Evolutionary conservation across 169 alveolate species (phyloP).

Genomic region (Cystoisospora suis): DNA sequence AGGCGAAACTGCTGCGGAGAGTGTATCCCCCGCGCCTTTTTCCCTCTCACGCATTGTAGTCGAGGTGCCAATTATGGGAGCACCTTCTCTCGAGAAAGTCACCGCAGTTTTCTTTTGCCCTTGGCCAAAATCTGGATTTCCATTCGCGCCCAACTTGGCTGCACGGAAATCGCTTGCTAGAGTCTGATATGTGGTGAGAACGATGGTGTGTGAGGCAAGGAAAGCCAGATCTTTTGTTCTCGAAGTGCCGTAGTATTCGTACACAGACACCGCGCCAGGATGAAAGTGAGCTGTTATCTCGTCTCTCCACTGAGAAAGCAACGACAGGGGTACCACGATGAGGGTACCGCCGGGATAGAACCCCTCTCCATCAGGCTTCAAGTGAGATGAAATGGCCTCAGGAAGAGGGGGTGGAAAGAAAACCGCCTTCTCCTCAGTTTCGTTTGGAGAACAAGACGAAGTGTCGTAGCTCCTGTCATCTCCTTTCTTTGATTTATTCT

Average conservation of each 20-base stretch:
- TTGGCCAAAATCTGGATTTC: too few relatives aligned
- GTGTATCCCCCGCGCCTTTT: not conserved
- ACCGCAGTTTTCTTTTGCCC: too few relatives aligned
- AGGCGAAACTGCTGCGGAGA: slow-evolving; percentile 54
- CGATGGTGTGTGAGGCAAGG: slow-evolving; percentile 75
- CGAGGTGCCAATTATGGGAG: too few relatives aligned
- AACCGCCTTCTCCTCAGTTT: not conserved
- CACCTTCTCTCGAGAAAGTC: too few relatives aligned
- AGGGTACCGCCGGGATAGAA: slow-evolving; percentile 78
- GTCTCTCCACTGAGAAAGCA: slow-evolving; percentile 79
- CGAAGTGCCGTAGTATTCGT: slow-evolving; percentile 71
- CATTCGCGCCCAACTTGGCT: not conserved
- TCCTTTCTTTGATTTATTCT: too few relatives aligned
- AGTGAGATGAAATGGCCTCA: not conserved
- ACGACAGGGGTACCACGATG: slow-evolving; percentile 80
- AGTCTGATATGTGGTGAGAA: slow-evolving; percentile 86
- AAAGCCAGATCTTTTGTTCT: slow-evolving; percentile 65
- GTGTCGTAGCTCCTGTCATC: too few relatives aligned
- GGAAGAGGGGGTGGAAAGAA: not conserved
- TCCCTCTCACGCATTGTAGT: slow-evolving; percentile 10
- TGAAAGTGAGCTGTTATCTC: slow-evolving; percentile 76
- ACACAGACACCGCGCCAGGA: slow-evolving; percentile 68
- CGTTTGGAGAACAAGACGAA: too few relatives aligned
- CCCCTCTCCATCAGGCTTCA: slow-evolving; percentile 17
- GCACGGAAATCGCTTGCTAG: slow-evolving; percentile 76